phyloP scores from a whole-genome alignment of 1,284 basidiomycete genomes.

The Tremellales sp. region DNA sequence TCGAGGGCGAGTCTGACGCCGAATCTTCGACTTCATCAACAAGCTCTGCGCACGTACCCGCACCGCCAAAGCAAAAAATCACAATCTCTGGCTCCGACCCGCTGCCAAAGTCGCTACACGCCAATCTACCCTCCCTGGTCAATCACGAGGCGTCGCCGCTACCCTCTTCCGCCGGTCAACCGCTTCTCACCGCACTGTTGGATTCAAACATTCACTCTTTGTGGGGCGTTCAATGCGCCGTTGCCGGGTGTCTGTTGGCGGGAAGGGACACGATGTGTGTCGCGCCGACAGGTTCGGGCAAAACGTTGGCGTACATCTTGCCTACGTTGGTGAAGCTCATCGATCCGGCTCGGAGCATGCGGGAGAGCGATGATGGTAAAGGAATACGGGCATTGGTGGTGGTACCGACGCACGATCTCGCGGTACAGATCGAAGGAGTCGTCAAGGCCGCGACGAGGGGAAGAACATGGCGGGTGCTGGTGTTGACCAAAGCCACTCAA shows the following conservation, averaged over 20 bases:
- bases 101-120: slow-evolving; percentile 39
- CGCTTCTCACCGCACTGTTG: slow-evolving; percentile 23
- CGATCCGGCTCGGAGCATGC: slow-evolving; percentile 55
- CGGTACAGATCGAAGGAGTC: slow-evolving; percentile 92
- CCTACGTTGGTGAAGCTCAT: slow-evolving; percentile 68
- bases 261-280: slow-evolving; percentile 80
- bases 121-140: slow-evolving; percentile 40
- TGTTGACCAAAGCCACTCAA: slow-evolving; percentile 75
- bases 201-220: slow-evolving; percentile 26
- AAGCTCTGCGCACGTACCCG: slow-evolving; percentile 15
- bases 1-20: slow-evolving; percentile 16
- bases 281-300: slow-evolving; percentile 91
- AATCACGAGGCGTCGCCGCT: slow-evolving; percentile 25
- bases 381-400: slow-evolving; percentile 78
- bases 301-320: slow-evolving; percentile 83
- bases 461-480: slow-evolving; percentile 73
- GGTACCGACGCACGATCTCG: slow-evolving; percentile 93
- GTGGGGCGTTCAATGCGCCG: slow-evolving; percentile 43
- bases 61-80: slow-evolving; percentile 47
- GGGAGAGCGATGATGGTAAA: slow-evolving; percentile 25
- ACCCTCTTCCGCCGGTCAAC: slow-evolving; percentile 28
- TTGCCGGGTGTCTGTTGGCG: slow-evolving; percentile 48
- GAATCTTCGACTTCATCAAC: slow-evolving; percentile 12
- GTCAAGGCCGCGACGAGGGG: slow-evolving; percentile 59
- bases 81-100: slow-evolving; percentile 42